Evolutionary conservation across 352 stramenopile species (phyloP).

Genomic region (Stephanocyclus meneghinianus): DNA sequence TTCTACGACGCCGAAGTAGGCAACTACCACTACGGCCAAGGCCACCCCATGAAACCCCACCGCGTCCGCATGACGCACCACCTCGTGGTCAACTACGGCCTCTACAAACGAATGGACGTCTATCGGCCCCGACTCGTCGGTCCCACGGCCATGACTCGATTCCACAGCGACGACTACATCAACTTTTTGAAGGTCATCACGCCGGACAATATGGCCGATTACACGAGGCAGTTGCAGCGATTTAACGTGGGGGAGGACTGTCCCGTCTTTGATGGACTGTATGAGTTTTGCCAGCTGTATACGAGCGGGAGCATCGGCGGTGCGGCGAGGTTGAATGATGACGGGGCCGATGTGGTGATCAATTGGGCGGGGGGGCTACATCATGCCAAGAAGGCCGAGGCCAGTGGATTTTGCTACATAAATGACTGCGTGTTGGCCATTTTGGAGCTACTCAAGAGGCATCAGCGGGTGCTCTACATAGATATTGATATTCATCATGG

Average conservation of each 20-base stretch:
- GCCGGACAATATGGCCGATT: slow-evolving; percentile 97
- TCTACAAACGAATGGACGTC: slow-evolving; percentile 99
- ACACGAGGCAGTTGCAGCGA: slow-evolving; percentile 89
- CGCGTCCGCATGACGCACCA: slow-evolving; percentile 99
- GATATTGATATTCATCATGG: slow-evolving; percentile 99
- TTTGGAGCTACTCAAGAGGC: slow-evolving; percentile 95
- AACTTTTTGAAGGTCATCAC: slow-evolving; percentile 98
- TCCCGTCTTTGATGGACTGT: slow-evolving; percentile 98
- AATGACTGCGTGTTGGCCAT: slow-evolving; percentile 99
- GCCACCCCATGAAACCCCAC: slow-evolving; percentile 93
- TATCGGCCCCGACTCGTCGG: slow-evolving; percentile 94
- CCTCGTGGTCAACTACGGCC: slow-evolving; percentile 98
- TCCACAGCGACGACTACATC: slow-evolving; percentile 99
- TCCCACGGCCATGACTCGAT: slow-evolving; percentile 95
- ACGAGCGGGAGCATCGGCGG: slow-evolving; percentile 94
- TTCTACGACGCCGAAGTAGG: slow-evolving; percentile 94
- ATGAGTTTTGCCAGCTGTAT: slow-evolving; percentile 98
- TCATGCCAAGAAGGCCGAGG: slow-evolving; percentile 98
- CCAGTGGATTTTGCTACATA: slow-evolving; percentile 98
- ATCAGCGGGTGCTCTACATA: slow-evolving; percentile 98
- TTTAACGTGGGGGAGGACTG: slow-evolving; percentile 99
- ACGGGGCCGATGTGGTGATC: slow-evolving; percentile 95
- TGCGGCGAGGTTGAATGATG: slow-evolving; percentile 93
- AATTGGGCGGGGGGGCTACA: slow-evolving; percentile 99
- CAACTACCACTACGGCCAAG: slow-evolving; percentile 98